Base-by-base conservation (phyloP, 2,329 filamentous ascomycete genomes). In the Penicillium freii region DNA sequence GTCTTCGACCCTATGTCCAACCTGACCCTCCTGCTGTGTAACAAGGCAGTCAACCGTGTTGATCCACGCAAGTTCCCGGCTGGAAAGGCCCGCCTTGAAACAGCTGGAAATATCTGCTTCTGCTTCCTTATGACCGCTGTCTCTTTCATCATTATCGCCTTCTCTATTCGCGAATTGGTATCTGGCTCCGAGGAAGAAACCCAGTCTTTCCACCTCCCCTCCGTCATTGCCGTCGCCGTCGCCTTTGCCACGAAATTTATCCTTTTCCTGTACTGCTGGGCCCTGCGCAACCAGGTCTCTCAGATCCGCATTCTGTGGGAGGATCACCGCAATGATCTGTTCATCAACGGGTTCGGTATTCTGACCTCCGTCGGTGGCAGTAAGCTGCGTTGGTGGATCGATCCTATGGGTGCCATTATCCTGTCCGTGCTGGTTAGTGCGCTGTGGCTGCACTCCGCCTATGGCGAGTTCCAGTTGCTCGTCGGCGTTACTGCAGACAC, bases 71-170 rank as follows among this genome's bases (percentile, higher is more conserved):
- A 89, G 46, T 99, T 96, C 71, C 93, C 93, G 0, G 92, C 90
- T 0, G 93, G 93, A 62, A 97, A 96, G 74, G 92, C 92, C 5
- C 88, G 94, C 31, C 90, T 99, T 61, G 93, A 97, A 76, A 97
- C 92, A 0, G 90, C 92, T 0, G 94, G 94, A 51, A 99, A 97
- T 70, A 97, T 97, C 63, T 86, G 89, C 58, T 99, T 99, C 76
- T 96, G 92, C 76, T 96, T 96, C 75, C 81, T 99, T 66, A 97
- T 99, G 94, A 92, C 87, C 21, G 81, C 91, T 10, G 93, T 97
- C 8, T 96, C 92, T 0, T 81, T 95, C 63, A 91, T 97, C 69
- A 86, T 99, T 55, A 94, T 99, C 67, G 91, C 93, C 23, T 91
- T 97, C 72, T 92, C 92, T 0, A 81, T 85, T 29, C 84, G 86